phyloP scores from a whole-genome alignment of 345 rosid genomes.

The Firmiana major region DNA sequence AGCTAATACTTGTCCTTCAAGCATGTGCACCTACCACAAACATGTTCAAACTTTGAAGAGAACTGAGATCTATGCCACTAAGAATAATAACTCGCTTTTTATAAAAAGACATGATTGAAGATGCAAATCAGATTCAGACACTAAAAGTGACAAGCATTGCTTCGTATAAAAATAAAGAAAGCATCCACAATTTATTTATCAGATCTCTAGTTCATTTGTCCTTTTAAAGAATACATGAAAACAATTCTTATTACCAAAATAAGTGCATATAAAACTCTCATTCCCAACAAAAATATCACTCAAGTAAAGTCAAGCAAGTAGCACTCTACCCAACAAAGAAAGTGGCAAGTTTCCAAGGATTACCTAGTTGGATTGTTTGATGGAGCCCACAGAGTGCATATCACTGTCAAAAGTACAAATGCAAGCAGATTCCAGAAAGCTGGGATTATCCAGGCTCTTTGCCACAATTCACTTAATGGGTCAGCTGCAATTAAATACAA shows the following conservation, averaged over 20 bases:
- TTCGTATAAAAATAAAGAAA: not conserved
- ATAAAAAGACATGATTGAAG: not conserved
- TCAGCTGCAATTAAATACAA: constrained; percentile 51
- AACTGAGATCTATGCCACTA: not conserved
- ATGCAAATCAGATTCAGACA: not conserved
- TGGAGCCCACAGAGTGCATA: constrained; percentile 50
- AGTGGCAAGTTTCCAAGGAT: not conserved
- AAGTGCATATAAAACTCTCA: not conserved
- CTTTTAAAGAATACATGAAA: not conserved
- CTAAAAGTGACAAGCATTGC: not conserved
- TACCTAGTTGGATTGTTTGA: constrained; percentile 43
- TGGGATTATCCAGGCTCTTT: constrained; percentile 44
- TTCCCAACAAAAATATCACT: not conserved
- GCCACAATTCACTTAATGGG: constrained; percentile 50
- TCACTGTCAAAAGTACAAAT: constrained; percentile 38
- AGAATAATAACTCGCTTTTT: not conserved
- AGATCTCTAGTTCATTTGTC: not conserved
- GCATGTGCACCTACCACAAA: not conserved
- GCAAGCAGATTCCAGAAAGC: constrained; percentile 54
- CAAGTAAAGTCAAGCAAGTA: not conserved
- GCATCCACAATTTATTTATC: not conserved
- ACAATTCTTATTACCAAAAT: not conserved
- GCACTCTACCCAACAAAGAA: not conserved
- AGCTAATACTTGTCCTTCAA: not conserved
- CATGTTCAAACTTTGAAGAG: not conserved